A percentile compares a stretch with the other conserved stretches of the same genome.
phyloP scores from a whole-genome alignment of 139 green algal species.

The Pleodorina starrii region DNA sequence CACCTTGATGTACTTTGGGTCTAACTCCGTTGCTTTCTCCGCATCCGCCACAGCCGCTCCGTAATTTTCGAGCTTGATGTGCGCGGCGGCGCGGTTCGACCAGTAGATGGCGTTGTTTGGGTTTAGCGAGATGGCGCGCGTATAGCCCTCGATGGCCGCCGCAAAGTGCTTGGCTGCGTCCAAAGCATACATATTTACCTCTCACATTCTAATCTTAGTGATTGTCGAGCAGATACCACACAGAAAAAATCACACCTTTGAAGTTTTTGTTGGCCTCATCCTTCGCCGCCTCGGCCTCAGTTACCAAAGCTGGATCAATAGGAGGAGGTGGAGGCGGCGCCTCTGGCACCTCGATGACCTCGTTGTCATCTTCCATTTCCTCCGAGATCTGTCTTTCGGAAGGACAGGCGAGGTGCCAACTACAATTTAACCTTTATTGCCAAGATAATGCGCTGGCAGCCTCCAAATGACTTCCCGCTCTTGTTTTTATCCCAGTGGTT shows the following conservation, averaged over 20 bases:
- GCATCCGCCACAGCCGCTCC: slow-evolving; percentile 93
- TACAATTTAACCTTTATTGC: no score
- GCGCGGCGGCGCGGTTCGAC: slow-evolving; percentile 91
- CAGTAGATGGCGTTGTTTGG: slow-evolving; percentile 85
- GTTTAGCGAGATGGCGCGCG: slow-evolving; percentile 84
- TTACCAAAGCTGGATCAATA: slow-evolving; percentile 17
- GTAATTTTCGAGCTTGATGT: slow-evolving; percentile 93
- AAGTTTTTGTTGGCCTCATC: slow-evolving; percentile 69
- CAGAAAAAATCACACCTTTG: slow-evolving; percentile 59
- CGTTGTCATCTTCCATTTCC: slow-evolving; percentile 26
- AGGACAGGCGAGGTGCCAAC: no score
- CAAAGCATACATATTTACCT: background rate
- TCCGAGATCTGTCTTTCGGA: background rate
- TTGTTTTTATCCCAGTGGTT: no score
- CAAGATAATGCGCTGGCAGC: no score
- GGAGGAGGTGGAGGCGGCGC: slow-evolving; percentile 13
- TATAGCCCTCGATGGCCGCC: slow-evolving; percentile 88
- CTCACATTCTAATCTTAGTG: background rate
- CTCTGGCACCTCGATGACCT: slow-evolving; percentile 29
- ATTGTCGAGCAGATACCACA: background rate
- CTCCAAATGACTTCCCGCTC: no score
- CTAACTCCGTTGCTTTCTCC: slow-evolving; percentile 85
- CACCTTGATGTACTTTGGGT: slow-evolving; percentile 93
- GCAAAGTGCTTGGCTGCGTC: slow-evolving; percentile 88
- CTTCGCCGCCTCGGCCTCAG: slow-evolving; percentile 63